A percentile compares a stretch with the other conserved stretches of the same genome.
phyloP scores from a whole-genome alignment of 2,329 filamentous ascomycete species.

The Davidsoniella virescens region DNA sequence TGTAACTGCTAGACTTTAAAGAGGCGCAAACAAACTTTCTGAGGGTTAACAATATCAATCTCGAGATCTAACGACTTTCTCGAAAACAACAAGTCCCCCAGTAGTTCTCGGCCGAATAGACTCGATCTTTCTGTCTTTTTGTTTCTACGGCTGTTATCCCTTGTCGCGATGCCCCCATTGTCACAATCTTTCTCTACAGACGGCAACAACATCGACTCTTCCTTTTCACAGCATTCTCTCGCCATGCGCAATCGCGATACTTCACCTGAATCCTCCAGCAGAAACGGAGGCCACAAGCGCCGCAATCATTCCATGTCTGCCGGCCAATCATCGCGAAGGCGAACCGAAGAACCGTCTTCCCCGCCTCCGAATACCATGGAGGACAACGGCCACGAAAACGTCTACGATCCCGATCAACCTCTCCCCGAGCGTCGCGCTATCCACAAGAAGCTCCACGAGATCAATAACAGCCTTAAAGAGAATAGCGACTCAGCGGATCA shows the following conservation, averaged over 20 bases:
- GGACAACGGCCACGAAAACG: conserved; percentile 20
- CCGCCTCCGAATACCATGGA: conserved; percentile 13
- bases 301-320: not conserved
- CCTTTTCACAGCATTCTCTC: not conserved
- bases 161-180: no score
- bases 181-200: no score
- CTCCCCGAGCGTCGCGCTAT: conserved; percentile 54
- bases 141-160: no score
- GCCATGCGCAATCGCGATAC: not conserved
- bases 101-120: no score
- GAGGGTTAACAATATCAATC: no score
- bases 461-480: conserved; percentile 45
- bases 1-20: no score
- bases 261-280: not conserved
- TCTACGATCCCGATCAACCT: conserved; percentile 73
- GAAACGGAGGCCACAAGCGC: not conserved
- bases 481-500: conserved; percentile 36
- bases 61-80: no score
- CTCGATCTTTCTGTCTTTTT: no score
- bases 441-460: conserved; percentile 51
- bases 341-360: conserved; percentile 15
- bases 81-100: no score
- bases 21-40: no score
- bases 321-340: conserved; percentile 14
- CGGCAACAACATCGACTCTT: no score